phyloP scores from a whole-genome alignment of 805 yeast genomes.

The Cyberlindnera mrakii region DNA sequence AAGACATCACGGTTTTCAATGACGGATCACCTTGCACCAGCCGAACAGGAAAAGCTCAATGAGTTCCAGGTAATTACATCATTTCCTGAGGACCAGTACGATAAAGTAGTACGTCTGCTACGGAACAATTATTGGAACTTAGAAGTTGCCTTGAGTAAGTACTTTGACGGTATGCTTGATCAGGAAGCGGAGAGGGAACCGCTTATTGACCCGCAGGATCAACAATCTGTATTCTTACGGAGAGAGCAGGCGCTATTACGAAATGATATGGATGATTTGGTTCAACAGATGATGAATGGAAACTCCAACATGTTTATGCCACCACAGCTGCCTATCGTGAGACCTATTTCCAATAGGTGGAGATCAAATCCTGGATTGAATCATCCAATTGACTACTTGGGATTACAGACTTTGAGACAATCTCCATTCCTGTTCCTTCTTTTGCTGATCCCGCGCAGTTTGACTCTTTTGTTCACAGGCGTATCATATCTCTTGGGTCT shows the following conservation, averaged over 20 bases:
- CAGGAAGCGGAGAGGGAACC: slow-evolving; percentile 11
- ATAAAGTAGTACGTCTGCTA: slow-evolving; percentile 40
- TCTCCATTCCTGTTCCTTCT: slow-evolving; percentile 44
- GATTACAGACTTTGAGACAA: slow-evolving; percentile 8
- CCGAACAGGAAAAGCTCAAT: slow-evolving; percentile 37
- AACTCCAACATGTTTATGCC: slow-evolving; percentile 10
- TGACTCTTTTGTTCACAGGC: slow-evolving; percentile 37
- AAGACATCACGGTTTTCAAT: neutral
- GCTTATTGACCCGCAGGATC: neutral
- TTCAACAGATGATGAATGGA: slow-evolving; percentile 1
- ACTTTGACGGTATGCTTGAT: slow-evolving; percentile 50
- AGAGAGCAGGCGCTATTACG: too few species aligned
- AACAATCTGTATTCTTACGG: neutral
- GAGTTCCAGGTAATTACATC: slow-evolving; percentile 47
- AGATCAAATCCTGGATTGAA: slow-evolving; percentile 10
- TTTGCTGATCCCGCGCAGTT: slow-evolving; percentile 48
- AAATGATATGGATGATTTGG: neutral
- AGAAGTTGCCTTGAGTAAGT: slow-evolving; percentile 54
- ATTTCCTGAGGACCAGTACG: slow-evolving; percentile 40
- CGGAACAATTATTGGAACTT: slow-evolving; percentile 52
- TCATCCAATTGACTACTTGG: slow-evolving; percentile 6
- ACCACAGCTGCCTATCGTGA: slow-evolving; percentile 28
- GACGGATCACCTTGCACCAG: slow-evolving; percentile 27
- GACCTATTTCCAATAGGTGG: slow-evolving; percentile 28
- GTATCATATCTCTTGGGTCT: slow-evolving; percentile 28